Base-by-base conservation (phyloP, 441 rosid species). In the Gossypium gossypioides region DNA sequence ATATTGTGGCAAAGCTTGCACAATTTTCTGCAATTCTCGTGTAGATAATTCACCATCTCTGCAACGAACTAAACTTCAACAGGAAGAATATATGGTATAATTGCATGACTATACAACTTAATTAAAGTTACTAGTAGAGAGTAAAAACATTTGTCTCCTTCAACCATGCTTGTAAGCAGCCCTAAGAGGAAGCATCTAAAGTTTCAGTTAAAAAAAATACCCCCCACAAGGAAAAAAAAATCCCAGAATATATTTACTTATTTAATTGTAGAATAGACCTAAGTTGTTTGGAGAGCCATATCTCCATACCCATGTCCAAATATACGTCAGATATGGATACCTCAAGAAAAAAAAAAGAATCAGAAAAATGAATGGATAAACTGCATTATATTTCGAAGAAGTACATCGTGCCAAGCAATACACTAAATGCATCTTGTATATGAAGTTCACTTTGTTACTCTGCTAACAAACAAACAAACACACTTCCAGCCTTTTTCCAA, bases 41-140 rank as follows among this genome's bases (percentile, higher is more conserved):
- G 94, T 89, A 32, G 94, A 84, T 74, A 89, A 4, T 80, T 89
- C 99, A 34, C 84, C 88, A 37, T 84, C 91, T 77, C 94, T 89
- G 79, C 78, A 51, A 68, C 25, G 78, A 65, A 73, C 73, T 52
- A 40, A 69, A 74, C 44, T 34, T 57, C 46, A 77, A 75, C 63
- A 58, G 25, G 66, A 63, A 68, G 52, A 42, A 55, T 60, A 24
- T 18, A 56, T 18, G 34, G 15, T 69, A 29, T 40, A 59, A 25
- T 71, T 34, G 66, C 40, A 42, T 4, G 16, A 44, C 16, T 12
- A 24, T 5, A n/a, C 29, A 44, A 44, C 69, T 46, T 37, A 34
- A 8, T 27, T 29, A 34, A 64, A 15, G n/a, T 66, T 22, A 58
- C 22, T 59, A 27, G 3, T 55, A 55, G 42, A 56, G 16, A 51